Percentiles rank a stretch among this genome's conserved stretches.
phyloP scores from a whole-genome alignment of 2,329 filamentous ascomycete species.

The Lecanicillium sp. region DNA sequence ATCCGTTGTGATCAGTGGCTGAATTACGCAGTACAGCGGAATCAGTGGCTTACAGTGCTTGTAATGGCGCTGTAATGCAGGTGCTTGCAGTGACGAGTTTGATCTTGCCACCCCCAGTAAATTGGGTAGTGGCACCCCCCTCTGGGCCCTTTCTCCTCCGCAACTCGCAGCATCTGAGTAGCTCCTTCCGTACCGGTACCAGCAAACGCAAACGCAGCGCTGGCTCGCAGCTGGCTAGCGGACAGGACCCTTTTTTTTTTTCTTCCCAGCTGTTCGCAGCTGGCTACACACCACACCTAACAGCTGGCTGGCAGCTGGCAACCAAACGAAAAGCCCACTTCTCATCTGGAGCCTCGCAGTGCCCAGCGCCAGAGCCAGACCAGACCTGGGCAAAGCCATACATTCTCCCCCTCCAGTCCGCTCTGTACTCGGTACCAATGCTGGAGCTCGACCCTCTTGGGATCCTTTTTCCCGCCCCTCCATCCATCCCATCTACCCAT shows the following conservation, averaged over 20 bases:
- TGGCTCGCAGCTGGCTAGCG: constrained; percentile 2
- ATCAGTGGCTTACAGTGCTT: neutral
- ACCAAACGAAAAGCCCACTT: neutral
- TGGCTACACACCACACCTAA: no score
- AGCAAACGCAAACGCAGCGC: neutral
- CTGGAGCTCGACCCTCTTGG: constrained; percentile 5
- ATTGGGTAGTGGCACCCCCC: neutral
- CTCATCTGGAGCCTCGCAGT: no score
- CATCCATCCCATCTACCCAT: neutral
- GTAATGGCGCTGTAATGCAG: constrained; percentile 1
- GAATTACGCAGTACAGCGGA: neutral
- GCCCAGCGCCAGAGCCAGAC: no score
- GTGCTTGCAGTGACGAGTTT: neutral
- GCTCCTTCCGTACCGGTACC: neutral
- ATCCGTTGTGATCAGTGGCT: no score
- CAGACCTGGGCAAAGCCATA: no score
- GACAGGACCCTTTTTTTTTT: neutral
- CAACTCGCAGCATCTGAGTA: neutral
- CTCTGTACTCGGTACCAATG: no score
- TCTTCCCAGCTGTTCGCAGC: neutral
- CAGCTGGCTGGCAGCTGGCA: neutral
- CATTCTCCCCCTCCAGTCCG: no score
- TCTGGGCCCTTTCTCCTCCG: no score
- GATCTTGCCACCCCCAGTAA: neutral
- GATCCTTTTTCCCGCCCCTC: constrained; percentile 5